phyloP scores from a whole-genome alignment of 2,329 filamentous ascomycete genomes.

The Fusarium coffeatum region DNA sequence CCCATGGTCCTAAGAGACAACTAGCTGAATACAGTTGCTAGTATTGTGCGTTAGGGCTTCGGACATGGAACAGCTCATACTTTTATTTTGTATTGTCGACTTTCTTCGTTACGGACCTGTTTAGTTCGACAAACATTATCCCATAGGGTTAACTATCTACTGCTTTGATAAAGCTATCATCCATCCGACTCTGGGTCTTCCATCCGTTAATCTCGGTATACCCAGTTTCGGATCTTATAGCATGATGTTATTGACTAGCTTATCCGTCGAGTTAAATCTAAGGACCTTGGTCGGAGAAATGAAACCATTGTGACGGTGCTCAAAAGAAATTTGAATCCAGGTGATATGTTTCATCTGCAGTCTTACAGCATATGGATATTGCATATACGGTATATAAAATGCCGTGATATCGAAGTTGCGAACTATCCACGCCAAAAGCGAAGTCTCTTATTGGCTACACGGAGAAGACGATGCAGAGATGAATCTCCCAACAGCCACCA shows the following conservation, averaged over 20 bases:
- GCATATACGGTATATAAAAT: slow-evolving; percentile 8
- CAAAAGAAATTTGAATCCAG: not conserved
- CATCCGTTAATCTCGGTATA: not conserved
- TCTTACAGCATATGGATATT: not conserved
- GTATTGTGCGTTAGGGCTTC: not conserved
- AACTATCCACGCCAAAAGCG: not conserved
- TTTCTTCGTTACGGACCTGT: not conserved
- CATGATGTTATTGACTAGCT: not conserved
- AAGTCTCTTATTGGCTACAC: not conserved
- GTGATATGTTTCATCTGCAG: not conserved
- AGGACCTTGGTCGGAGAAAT: not conserved
- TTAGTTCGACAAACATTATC: not conserved
- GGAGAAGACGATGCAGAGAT: not conserved
- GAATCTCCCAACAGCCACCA: not conserved
- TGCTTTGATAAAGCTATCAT: not conserved
- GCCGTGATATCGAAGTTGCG: not conserved
- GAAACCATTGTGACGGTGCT: not conserved
- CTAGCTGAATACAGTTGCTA: not conserved
- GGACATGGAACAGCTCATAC: not conserved
- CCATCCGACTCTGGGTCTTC: not conserved
- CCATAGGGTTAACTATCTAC: not conserved
- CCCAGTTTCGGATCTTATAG: not conserved
- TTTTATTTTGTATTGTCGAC: not conserved
- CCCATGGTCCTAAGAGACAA: not conserved
- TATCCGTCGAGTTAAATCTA: not conserved